Evolutionary conservation across 2,329 filamentous ascomycete genomes (phyloP).

Genomic region (Leptographium flavum): DNA sequence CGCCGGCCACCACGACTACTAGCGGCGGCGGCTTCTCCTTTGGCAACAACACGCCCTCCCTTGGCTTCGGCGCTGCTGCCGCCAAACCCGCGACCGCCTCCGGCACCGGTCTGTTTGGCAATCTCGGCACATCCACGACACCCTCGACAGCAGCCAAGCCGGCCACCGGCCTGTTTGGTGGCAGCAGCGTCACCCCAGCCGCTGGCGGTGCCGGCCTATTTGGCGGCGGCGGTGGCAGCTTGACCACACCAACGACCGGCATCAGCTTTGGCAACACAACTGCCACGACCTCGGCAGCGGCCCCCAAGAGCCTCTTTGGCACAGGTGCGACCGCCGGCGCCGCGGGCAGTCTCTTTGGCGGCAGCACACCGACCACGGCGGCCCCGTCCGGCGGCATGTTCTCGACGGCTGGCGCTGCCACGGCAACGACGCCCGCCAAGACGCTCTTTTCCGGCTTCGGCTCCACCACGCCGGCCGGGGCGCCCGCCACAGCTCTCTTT

Average conservation of each 20-base stretch:
- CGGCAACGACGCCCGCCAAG: conserved; percentile 27
- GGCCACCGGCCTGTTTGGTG: conserved; percentile 6
- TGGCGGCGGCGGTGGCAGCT: conserved; percentile 6
- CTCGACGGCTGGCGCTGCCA: background rate
- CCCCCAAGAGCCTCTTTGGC: background rate
- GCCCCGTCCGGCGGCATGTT: conserved; percentile 10
- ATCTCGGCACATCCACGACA: background rate
- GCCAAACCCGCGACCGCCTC: conserved; percentile 8
- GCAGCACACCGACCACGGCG: conserved; percentile 5
- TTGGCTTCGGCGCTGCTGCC: conserved; percentile 25
- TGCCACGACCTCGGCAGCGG: background rate
- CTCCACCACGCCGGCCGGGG: conserved; percentile 40
- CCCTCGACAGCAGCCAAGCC: background rate
- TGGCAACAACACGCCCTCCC: conserved; percentile 16
- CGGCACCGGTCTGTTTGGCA: background rate
- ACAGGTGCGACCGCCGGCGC: too few species aligned
- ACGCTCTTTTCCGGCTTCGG: conserved; percentile 26
- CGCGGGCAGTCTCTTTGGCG: too few species aligned
- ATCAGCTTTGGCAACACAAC: background rate
- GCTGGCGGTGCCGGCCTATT: too few species aligned
- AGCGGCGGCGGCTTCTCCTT: conserved; percentile 17
- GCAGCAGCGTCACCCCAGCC: conserved; percentile 3
- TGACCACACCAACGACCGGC: background rate
- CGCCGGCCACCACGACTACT: conserved; percentile 22
- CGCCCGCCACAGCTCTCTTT: conserved; percentile 16